Evolutionary conservation across 139 green algal genomes (phyloP).

Genomic region (Edaphochlamys debaryana): DNA sequence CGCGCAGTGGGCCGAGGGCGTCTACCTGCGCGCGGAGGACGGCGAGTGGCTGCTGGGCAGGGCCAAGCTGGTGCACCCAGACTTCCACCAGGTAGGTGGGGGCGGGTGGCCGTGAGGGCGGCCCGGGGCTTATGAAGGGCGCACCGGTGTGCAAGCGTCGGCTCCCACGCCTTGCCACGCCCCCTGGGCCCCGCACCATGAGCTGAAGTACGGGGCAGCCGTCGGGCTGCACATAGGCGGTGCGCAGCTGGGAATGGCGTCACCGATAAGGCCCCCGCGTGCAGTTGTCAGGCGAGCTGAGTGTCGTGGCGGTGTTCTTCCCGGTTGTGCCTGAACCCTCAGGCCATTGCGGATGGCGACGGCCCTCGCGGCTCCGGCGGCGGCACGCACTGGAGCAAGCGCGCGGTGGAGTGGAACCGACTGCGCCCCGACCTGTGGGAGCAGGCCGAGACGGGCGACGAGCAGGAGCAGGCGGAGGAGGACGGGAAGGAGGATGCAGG

Average conservation of each 20-base stretch:
- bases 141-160: too few species aligned
- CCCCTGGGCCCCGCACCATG: too few species aligned
- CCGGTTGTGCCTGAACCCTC: too few species aligned
- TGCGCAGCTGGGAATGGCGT: too few species aligned
- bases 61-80: conserved; percentile 50
- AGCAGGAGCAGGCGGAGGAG: not conserved
- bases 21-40: conserved; percentile 40
- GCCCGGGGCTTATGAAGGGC: too few species aligned
- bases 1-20: conserved; percentile 27
- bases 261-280: too few species aligned
- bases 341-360: conserved; percentile 34
- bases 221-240: too few species aligned
- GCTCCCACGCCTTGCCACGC: too few species aligned
- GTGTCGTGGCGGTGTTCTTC: too few species aligned
- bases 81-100: conserved; percentile 23
- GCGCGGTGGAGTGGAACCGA: not conserved
- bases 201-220: too few species aligned
- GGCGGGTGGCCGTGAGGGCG: not conserved
- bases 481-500: not conserved
- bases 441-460: not conserved
- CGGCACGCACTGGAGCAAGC: conserved; percentile 42
- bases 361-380: not conserved
- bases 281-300: too few species aligned
- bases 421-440: conserved; percentile 50
- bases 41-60: conserved; percentile 10